Base-by-base conservation (phyloP, 176 grass and related monocot genomes). In the Chloris gayana region DNA sequence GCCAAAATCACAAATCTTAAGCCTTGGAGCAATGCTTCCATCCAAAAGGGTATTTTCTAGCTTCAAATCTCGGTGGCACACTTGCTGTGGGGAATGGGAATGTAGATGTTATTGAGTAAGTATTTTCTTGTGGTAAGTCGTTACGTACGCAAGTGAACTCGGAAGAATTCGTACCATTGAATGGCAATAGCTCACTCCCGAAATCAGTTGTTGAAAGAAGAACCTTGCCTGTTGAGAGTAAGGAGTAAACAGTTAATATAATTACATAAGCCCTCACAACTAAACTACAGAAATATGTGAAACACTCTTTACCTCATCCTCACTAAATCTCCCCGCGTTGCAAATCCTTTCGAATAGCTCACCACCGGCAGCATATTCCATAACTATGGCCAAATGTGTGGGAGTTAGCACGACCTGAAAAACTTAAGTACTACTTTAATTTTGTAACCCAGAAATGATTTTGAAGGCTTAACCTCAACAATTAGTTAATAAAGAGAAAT, bases 161-260 rank as follows among this genome's bases (percentile, higher is more conserved):
- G 27, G 5, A 4, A 58, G 65, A 87, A 51, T 64, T 29, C 39
- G 29, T 97, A 97, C 94, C 91, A 94, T 97, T 18, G 91, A 94
- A 67, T 97, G 94, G 68, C 94, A 97, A 71, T 97, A 94, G 91
- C 94, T 97, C 62, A 97, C 91, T 79, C 94, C 94, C 17, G 94
- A 97, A 78, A 97, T 88, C 47, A 97, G 44, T 82, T 94, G 94
- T 80, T 97, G 94, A 76, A 97, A 97, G 85, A 97, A 97, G 85
- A 90, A 97, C 34, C 94, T 90, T 77, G 85, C 89, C 91, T 97
- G 57, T 87, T 39, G 39, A 54, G 37, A 77, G 70, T 35, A 65
- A 80, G 64, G 11, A 72, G 30, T 82, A 80, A 76, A 69, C 9
- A 34, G 14, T 73, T 13, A 80, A 29, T 61, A 50, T 46, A 76